Evolutionary conservation across 116 monocot genomes (phyloP).

Genomic region (Iris pallida): DNA sequence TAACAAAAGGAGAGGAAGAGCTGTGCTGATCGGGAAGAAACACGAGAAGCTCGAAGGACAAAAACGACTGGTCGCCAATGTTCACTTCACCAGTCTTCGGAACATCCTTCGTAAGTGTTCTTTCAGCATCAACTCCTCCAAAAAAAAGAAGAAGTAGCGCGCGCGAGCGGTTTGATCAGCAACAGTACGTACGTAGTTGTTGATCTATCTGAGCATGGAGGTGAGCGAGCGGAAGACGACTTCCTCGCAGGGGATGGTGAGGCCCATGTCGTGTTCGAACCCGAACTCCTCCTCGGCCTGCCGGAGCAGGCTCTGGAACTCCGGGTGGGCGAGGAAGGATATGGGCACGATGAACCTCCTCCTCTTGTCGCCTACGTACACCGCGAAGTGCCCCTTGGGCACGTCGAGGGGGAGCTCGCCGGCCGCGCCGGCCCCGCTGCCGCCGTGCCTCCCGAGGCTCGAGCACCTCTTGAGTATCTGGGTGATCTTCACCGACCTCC

Average conservation of each 20-base stretch:
- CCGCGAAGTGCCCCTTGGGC: constrained; percentile 22
- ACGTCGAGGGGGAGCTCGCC: constrained; percentile 8
- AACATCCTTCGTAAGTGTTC: too few species aligned
- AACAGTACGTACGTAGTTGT: too few species aligned
- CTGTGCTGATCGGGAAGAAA: too few species aligned
- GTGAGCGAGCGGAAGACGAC: constrained; percentile 15
- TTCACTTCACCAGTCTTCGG: too few species aligned
- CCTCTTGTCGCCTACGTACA: constrained; percentile 24
- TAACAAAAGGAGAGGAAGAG: too few species aligned
- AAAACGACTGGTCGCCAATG: too few species aligned
- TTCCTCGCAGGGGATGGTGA: constrained; percentile 26
- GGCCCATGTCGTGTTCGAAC: constrained; percentile 20
- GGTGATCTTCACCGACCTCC: constrained; percentile 4
- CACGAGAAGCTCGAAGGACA: too few species aligned
- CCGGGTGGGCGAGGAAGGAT: neutral
- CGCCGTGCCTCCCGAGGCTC: constrained; percentile 1
- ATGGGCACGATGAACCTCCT: constrained; percentile 24
- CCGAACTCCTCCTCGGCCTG: constrained; percentile 27
- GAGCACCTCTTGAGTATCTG: constrained; percentile 18
- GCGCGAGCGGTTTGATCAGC: too few species aligned
- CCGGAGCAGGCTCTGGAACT: constrained; percentile 17
- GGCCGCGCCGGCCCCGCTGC: neutral
- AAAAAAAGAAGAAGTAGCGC: neutral
- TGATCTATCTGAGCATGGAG: constrained; percentile 4
- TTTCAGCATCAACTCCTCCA: neutral